Conservation (phyloP, 2,329 filamentous ascomycete genomes). For the Nannizziopsis barbatae region DNA sequence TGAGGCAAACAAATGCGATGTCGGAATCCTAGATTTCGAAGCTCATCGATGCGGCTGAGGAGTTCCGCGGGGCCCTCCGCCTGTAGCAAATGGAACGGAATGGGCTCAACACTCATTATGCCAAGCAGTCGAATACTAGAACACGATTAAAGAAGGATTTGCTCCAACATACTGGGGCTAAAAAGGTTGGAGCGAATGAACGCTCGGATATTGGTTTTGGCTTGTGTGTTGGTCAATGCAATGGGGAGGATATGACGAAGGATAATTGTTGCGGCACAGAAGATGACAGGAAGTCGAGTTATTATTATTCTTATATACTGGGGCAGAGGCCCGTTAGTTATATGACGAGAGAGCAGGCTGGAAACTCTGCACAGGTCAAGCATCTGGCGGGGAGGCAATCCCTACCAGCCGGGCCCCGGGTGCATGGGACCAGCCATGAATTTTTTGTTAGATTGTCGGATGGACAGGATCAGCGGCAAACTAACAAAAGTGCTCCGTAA, state of each 20-base stretch:
- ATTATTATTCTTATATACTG: not conserved
- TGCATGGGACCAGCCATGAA: not conserved
- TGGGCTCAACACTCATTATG: not conserved
- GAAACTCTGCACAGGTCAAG: slow-evolving; percentile 4
- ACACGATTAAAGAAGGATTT: not conserved
- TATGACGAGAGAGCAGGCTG: not conserved
- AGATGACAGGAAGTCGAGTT: too few species aligned
- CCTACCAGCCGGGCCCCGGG: not conserved
- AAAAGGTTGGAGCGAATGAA: too few species aligned
- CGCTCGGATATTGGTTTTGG: too few species aligned
- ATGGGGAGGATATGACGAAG: too few species aligned
- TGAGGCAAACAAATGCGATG: slow-evolving; percentile 14
- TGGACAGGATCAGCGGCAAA: too few species aligned
- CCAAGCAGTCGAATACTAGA: not conserved
- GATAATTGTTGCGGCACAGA: too few species aligned
- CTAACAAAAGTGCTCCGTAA: not conserved
- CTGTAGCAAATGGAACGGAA: slow-evolving; percentile 10
- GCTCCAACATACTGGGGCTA: not conserved
- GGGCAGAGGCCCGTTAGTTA: not conserved
- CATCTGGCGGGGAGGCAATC: not conserved
- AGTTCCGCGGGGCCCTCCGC: slow-evolving; percentile 15
- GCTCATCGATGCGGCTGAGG: slow-evolving; percentile 16
- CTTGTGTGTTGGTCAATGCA: too few species aligned
- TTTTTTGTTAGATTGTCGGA: not conserved
- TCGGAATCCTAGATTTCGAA: slow-evolving; percentile 15